Conservation (phyloP, 2,329 filamentous ascomycete species). For the Claviceps paspali region DNA sequence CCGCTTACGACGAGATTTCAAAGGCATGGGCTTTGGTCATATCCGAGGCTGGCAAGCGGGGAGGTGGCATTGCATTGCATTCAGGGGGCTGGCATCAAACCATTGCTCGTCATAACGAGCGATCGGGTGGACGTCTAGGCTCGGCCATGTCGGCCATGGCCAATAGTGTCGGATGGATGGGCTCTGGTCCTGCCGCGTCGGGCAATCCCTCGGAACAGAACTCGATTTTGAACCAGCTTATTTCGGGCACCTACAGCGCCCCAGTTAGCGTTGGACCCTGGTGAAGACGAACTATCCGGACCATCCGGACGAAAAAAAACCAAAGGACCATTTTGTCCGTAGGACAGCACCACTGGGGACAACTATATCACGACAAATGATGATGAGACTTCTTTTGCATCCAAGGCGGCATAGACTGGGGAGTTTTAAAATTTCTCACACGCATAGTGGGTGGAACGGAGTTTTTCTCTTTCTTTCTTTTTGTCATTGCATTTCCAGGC, state of each 20-base stretch:
- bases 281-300: slow-evolving; percentile 20
- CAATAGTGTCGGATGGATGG: slow-evolving; percentile 66
- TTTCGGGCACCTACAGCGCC: slow-evolving; percentile 43
- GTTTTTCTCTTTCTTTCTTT: slow-evolving; percentile 15
- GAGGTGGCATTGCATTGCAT: slow-evolving; percentile 77
- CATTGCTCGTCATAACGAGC: slow-evolving; percentile 73
- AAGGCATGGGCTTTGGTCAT: slow-evolving; percentile 89
- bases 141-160: slow-evolving; percentile 66
- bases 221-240: slow-evolving; percentile 47
- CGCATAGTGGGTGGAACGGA: slow-evolving; percentile 16
- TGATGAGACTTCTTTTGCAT: slow-evolving; percentile 19
- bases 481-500: background rate
- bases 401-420: slow-evolving; percentile 22
- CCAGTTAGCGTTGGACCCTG: slow-evolving; percentile 48
- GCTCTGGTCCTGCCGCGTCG: slow-evolving; percentile 18
- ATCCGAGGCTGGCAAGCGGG: slow-evolving; percentile 77
- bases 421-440: slow-evolving; percentile 15
- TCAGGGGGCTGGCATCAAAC: slow-evolving; percentile 87
- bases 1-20: slow-evolving; percentile 89
- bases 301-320: background rate
- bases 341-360: slow-evolving; percentile 11
- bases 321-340: slow-evolving; percentile 4
- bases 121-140: slow-evolving; percentile 67
- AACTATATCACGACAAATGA: slow-evolving; percentile 13
- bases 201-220: slow-evolving; percentile 25